A percentile compares a stretch with the other conserved stretches of the same genome.
These are phyloP conservation scores for Fragaria iinumae DNA, from an alignment of 306 rosid species.

Conservation along the genomic window DNA sequence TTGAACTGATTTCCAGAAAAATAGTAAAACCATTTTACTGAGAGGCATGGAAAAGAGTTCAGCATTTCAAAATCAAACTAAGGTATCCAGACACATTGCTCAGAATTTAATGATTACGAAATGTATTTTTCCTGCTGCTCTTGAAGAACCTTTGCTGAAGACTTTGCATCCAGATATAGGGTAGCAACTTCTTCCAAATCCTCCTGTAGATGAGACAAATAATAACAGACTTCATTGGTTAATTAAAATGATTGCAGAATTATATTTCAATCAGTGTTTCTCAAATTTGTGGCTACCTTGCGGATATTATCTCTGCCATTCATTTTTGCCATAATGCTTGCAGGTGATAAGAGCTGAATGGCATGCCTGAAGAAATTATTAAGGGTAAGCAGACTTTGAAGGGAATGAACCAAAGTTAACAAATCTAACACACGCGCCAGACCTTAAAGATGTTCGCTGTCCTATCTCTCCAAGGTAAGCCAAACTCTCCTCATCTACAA, in stretches of 20 bases:
- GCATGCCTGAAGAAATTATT: conserved; percentile 60
- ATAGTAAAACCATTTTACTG: neutral
- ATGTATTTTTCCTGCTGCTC: conserved; percentile 92
- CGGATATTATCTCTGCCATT: conserved; percentile 82
- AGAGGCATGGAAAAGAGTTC: neutral
- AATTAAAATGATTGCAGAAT: conserved; percentile 10
- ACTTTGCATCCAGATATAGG: conserved; percentile 83
- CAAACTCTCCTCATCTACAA: conserved; percentile 83
- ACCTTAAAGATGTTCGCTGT: conserved; percentile 79
- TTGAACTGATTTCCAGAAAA: neutral
- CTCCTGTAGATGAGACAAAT: conserved; percentile 43
- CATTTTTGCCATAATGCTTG: conserved; percentile 89
- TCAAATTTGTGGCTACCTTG: conserved; percentile 57
- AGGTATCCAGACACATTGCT: neutral
- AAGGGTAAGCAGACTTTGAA: conserved; percentile 15
- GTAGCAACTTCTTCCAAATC: conserved; percentile 74
- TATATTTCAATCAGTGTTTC: conserved; percentile 9
- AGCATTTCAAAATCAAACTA: neutral
- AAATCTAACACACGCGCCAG: conserved; percentile 17
- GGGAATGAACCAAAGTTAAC: conserved; percentile 3
- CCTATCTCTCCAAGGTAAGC: conserved; percentile 94
- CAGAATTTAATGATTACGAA: conserved; percentile 27
- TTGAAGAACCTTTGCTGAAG: conserved; percentile 81
- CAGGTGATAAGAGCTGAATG: conserved; percentile 84
- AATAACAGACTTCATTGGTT: conserved; percentile 4